These are phyloP conservation scores for Mycena sanguinolenta DNA, from an alignment of 768 basidiomycete species.

Conservation along the genomic window DNA sequence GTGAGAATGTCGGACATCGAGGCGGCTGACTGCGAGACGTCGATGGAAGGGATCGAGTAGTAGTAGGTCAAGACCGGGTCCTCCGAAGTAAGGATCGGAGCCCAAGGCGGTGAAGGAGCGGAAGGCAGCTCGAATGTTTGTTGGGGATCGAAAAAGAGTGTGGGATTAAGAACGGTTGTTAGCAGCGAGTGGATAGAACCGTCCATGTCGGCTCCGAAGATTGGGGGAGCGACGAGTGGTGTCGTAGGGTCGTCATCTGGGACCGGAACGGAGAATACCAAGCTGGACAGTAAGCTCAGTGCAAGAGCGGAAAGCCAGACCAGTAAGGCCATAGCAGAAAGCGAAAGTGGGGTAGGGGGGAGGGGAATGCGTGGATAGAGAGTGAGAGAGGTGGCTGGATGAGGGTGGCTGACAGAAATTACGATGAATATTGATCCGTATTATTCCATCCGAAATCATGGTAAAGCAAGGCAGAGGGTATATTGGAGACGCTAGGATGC, in stretches of 20 bases:
- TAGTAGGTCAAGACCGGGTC: constrained; percentile 5
- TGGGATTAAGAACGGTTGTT: not conserved
- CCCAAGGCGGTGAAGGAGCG: not conserved
- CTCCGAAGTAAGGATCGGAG: not conserved
- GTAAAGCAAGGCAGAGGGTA: not conserved
- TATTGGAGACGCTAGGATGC: not conserved
- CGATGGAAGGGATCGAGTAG: not conserved
- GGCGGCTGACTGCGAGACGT: constrained; percentile 1
- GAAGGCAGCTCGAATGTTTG: constrained; percentile 13
- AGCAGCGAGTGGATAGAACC: not conserved
- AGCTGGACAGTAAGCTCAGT: constrained; percentile 24
- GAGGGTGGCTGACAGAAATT: constrained; percentile 16
- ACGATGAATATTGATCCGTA: constrained; percentile 2
- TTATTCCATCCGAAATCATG: constrained; percentile 6
- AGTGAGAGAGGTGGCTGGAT: constrained; percentile 7
- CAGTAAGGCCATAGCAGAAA: constrained; percentile 16
- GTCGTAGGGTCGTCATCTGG: constrained; percentile 6
- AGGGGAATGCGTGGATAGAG: not conserved
- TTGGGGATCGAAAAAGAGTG: constrained; percentile 10
- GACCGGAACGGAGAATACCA: constrained; percentile 17
- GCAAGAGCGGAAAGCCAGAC: constrained; percentile 18
- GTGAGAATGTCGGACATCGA: not conserved
- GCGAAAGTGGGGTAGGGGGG: not conserved
- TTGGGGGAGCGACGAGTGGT: not conserved
- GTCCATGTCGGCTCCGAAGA: not conserved